A percentile compares a stretch with the other conserved stretches of the same genome.
Conservation (phyloP, 225 moss, liverwort and hornwort genomes). For the Takakia lepidozioides region DNA sequence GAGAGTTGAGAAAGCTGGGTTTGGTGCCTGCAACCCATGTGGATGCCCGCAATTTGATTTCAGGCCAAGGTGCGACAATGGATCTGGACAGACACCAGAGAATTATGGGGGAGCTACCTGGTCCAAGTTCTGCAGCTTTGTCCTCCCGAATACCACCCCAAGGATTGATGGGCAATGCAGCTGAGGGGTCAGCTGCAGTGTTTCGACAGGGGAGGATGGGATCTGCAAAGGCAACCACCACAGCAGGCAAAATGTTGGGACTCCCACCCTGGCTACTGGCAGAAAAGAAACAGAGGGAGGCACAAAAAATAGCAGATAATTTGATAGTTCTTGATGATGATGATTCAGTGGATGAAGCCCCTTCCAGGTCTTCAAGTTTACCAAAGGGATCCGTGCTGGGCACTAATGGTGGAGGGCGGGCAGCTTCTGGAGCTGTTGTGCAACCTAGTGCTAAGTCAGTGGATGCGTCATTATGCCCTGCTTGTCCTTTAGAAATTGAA, state of each 20-base stretch:
- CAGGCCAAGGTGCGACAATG: neutral
- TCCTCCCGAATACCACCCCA: neutral
- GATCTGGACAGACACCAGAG: neutral
- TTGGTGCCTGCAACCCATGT: slow-evolving; percentile 19
- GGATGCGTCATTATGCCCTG: too few species aligned
- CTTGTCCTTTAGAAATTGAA: neutral
- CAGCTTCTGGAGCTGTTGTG: too few species aligned
- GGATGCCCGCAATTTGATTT: neutral
- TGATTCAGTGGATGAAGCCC: slow-evolving; percentile 1
- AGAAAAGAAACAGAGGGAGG: slow-evolving; percentile 24
- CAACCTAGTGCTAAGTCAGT: neutral
- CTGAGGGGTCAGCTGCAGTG: slow-evolving; percentile 2
- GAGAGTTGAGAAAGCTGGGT: slow-evolving; percentile 16
- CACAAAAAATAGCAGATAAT: slow-evolving; percentile 14
- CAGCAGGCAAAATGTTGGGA: slow-evolving; percentile 3
- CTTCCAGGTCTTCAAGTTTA: neutral
- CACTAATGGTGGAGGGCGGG: too few species aligned
- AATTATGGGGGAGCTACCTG: neutral
- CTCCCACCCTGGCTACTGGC: slow-evolving; percentile 27
- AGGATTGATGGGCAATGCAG: too few species aligned
- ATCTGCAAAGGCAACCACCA: neutral
- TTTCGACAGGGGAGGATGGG: neutral
- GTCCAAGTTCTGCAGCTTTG: neutral
- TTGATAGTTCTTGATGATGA: slow-evolving; percentile 29
- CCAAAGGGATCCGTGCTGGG: too few species aligned